phyloP scores from a whole-genome alignment of 345 rosid genomes.

The Pistacia atlantica region DNA sequence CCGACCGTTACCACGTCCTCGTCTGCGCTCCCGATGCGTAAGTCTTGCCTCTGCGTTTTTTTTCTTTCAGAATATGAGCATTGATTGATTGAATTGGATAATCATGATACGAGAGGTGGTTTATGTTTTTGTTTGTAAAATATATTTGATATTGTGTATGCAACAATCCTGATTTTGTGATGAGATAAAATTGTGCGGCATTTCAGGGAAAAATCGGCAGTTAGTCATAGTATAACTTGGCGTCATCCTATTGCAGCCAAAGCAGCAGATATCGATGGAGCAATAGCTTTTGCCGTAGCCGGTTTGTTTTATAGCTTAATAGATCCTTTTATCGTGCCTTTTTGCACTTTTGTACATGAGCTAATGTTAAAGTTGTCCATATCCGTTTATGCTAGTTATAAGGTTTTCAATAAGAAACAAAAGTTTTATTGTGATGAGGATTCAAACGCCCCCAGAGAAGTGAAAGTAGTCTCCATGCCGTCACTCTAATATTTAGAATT shows the following conservation, averaged over 20 bases:
- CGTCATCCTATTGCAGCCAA: constrained; percentile 62
- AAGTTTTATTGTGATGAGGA: no score
- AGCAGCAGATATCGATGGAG: constrained; percentile 63
- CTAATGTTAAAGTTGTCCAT: no score
- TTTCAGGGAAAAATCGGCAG: constrained; percentile 79
- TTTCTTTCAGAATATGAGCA: not conserved
- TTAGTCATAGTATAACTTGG: constrained; percentile 86
- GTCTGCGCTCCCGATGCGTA: constrained; percentile 97
- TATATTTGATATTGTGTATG: not conserved
- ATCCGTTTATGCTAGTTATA: no score
- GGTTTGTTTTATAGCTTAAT: constrained; percentile 40
- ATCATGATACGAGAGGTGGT: not conserved
- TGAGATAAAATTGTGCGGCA: not conserved
- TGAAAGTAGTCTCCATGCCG: no score
- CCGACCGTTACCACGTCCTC: constrained; percentile 57
- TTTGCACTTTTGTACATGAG: no score
- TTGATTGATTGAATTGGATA: constrained; percentile 3
- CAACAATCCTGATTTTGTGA: not conserved
- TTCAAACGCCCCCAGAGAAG: no score
- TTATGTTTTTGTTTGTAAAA: not conserved
- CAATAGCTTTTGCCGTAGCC: constrained; percentile 73
- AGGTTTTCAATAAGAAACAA: no score
- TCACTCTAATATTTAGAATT: no score
- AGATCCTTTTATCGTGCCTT: not conserved
- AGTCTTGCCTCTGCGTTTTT: constrained; percentile 8